Conservation (phyloP, 192 early-diverging fungal species). For the Umbelopsis vinacea region DNA sequence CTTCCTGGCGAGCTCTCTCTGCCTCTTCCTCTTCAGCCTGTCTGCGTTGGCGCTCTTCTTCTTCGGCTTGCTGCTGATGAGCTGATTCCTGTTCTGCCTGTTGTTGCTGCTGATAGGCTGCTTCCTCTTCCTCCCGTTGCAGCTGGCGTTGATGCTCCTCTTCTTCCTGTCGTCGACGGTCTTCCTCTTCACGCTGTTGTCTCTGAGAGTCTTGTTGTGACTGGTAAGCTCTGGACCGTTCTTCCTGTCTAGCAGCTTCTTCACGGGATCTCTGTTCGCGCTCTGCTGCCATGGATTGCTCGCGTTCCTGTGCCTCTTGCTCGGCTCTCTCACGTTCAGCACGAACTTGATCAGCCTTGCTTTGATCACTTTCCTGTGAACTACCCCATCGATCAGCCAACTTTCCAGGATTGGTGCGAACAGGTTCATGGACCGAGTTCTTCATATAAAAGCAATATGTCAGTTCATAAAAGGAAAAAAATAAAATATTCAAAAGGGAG, state of each 20-base stretch:
- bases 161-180: conserved; percentile 17
- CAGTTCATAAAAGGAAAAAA: background rate
- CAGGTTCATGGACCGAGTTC: conserved; percentile 42
- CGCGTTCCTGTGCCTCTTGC: conserved; percentile 38
- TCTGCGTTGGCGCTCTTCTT: conserved; percentile 19
- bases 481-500: no score
- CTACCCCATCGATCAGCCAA: conserved; percentile 34
- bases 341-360: conserved; percentile 28
- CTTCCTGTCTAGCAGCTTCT: conserved; percentile 26
- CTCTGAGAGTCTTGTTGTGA: conserved; percentile 28
- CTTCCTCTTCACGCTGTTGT: conserved; percentile 28
- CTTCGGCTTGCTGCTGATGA: conserved; percentile 38
- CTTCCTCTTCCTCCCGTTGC: conserved; percentile 24
- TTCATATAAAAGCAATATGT: background rate
- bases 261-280: conserved; percentile 26
- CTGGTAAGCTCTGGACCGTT: conserved; percentile 14
- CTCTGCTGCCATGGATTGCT: conserved; percentile 10
- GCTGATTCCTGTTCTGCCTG: conserved; percentile 31
- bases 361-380: conserved; percentile 17
- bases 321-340: conserved; percentile 36
- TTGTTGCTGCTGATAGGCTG: conserved; percentile 31
- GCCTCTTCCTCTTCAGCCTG: conserved; percentile 27
- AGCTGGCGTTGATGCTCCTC: conserved; percentile 34
- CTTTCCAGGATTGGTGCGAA: conserved; percentile 44
- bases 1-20: conserved; percentile 38